Base-by-base conservation (phyloP, 352 stramenopile species). In the Halophytophthora batemanensis region DNA sequence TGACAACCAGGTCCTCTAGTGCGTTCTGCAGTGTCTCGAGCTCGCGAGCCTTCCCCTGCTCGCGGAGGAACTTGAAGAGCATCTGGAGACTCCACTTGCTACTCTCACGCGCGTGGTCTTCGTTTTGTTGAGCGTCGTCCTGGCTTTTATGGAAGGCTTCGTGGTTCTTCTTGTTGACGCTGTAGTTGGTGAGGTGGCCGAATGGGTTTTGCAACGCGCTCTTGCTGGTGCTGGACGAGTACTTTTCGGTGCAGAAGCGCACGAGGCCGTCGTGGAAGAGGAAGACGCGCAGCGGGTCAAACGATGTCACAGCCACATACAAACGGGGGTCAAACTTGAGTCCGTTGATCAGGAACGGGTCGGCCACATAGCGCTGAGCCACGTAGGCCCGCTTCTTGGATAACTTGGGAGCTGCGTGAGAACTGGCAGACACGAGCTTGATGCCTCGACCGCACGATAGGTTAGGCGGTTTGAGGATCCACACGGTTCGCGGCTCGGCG, bases 171-270 rank as follows among this genome's bases (percentile, higher is more conserved):
- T 97, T 96, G 66, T 97, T 97, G 48, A 97, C 82, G 50, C 73
- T 90, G 74, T 95, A 97, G 66, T 97, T 97, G 11, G 90, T 97
- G n/a, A 97, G 61, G 59, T 97, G 87, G 1, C 78, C 78, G 55
- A 92, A 97, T 3, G 70, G 72, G 52, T 90, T 95, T 23, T 87
- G 66, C 45, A 96, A 36, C 6, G 85, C 81, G 5, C 64, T 75
- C 25, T 78, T 79, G 29, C 45, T 69, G 25, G 25, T 31, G 18
- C 54, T 68, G 1, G 63, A 85, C 18, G 78, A 89, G 53, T 90
- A 92, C 28, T 87, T 86, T 43, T 87, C 70, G 0, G 86, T 95
- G 23, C 82, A 93, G 55, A 97, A 96, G 10, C 87, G 77, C 36
- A 92, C 86, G 22, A 97, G 73, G 1, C 88, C 88, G 25, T 97